phyloP scores from a whole-genome alignment of 208 protist genomes.

The Blastocrithidia nonstop region DNA sequence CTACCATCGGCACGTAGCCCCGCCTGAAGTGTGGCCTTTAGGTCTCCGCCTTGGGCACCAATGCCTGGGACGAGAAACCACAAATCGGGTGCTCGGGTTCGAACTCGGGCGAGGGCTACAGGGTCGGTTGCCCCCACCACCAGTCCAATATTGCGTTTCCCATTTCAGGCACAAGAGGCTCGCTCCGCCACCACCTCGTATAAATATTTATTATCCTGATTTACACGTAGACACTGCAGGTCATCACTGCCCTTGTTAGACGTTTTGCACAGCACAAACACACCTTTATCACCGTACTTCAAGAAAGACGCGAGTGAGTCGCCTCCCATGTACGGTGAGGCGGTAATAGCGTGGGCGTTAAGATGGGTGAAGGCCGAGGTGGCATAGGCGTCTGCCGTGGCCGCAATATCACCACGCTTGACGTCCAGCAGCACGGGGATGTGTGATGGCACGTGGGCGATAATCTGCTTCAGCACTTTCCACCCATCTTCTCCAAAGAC shows the following conservation, averaged over 20 bases:
- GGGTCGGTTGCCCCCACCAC: constrained; percentile 78
- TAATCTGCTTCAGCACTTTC: constrained; percentile 41
- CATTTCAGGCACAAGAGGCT: constrained; percentile 47
- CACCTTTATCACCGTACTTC: constrained; percentile 48
- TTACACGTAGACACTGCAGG: constrained; percentile 52
- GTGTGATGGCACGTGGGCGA: constrained; percentile 36
- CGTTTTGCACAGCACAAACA: constrained; percentile 82
- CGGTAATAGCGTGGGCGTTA: constrained; percentile 68
- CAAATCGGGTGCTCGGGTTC: constrained; percentile 52
- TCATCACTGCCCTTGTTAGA: constrained; percentile 82
- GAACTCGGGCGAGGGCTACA: constrained; percentile 52
- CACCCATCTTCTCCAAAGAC: constrained; percentile 59
- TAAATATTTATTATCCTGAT: constrained; percentile 18
- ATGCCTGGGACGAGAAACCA: constrained; percentile 83
- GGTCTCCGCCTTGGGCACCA: constrained; percentile 68
- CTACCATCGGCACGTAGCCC: constrained; percentile 63
- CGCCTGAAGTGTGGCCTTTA: constrained; percentile 48
- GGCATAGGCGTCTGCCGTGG: constrained; percentile 75
- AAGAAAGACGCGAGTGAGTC: constrained; percentile 73
- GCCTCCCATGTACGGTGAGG: constrained; percentile 76
- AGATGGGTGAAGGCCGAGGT: constrained; percentile 68
- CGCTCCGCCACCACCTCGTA: constrained; percentile 71
- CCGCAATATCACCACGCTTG: constrained; percentile 81
- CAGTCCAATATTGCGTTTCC: constrained; percentile 71
- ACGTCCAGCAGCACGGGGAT: constrained; percentile 81